A percentile compares a stretch with the other conserved stretches of the same genome.
Evolutionary conservation across 2,329 filamentous ascomycete species (phyloP).

Genomic region (Zalaria obscura): DNA sequence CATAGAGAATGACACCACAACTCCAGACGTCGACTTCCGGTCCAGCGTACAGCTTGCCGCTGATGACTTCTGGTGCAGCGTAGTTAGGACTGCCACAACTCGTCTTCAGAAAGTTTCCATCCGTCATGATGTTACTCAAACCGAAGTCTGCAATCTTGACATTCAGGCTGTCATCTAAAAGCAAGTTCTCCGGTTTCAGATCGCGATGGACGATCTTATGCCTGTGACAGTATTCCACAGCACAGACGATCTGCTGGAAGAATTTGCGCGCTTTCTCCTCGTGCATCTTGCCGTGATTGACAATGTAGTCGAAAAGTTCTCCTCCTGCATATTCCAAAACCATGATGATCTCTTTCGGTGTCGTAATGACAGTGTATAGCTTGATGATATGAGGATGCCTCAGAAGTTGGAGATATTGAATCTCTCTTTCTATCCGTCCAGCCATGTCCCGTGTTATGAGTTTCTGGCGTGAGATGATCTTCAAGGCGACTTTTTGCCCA

Average conservation of each 20-base stretch:
- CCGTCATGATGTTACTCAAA: constrained; percentile 98
- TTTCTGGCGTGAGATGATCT: constrained; percentile 94
- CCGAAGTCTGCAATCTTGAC: constrained; percentile 99
- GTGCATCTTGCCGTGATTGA: constrained; percentile 80
- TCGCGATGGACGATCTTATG: constrained; percentile 99
- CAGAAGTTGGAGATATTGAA: constrained; percentile 90
- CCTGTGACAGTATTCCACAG: constrained; percentile 95
- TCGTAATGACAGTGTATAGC: constrained; percentile 94
- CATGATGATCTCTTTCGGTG: constrained; percentile 91
- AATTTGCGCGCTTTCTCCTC: constrained; percentile 91
- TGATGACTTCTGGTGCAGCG: constrained; percentile 93
- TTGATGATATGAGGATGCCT: constrained; percentile 99
- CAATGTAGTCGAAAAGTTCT: constrained; percentile 96
- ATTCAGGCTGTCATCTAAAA: constrained; percentile 89
- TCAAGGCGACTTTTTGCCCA: constrained; percentile 88
- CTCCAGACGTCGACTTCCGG: constrained; percentile 99
- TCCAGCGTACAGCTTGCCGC: constrained; percentile 91
- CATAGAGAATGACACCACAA: constrained; percentile 53
- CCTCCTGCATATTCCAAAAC: constrained; percentile 94
- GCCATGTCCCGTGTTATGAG: constrained; percentile 97
- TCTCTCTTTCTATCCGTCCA: constrained; percentile 91
- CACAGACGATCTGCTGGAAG: constrained; percentile 98
- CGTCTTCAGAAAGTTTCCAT: constrained; percentile 97
- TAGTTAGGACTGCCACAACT: constrained; percentile 98
- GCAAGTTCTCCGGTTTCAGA: constrained; percentile 89